Evolutionary conservation across 495 filamentous ascomycete species (phyloP).

Genomic region (Immersiella caudata): DNA sequence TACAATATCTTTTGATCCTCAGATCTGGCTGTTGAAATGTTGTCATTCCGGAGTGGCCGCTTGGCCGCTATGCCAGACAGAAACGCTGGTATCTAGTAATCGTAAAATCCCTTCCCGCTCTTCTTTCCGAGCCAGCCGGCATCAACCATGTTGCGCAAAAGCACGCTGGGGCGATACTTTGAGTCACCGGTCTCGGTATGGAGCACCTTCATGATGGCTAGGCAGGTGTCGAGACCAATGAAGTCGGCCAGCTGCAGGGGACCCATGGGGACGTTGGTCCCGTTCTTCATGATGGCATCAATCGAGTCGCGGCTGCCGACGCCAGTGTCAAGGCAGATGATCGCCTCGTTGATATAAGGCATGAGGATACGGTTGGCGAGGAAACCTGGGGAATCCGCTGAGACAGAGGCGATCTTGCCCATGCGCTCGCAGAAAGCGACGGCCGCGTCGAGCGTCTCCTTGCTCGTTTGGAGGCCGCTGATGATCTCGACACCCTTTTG

Average conservation of each 20-base stretch:
- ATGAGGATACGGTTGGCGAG: conserved; percentile 96
- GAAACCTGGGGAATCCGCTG: conserved; percentile 90
- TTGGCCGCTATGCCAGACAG: conserved; percentile 5
- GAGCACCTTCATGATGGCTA: conserved; percentile 96
- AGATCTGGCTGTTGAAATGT: neutral
- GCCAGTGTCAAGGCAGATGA: conserved; percentile 94
- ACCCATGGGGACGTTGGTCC: conserved; percentile 98
- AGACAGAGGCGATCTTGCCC: conserved; percentile 88
- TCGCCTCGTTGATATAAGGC: conserved; percentile 99
- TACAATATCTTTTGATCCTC: neutral
- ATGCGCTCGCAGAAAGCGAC: conserved; percentile 84
- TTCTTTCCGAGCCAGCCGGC: conserved; percentile 99
- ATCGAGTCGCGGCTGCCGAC: conserved; percentile 87
- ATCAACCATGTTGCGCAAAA: conserved; percentile 93
- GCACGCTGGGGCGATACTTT: conserved; percentile 87
- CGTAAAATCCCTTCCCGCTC: conserved; percentile 94
- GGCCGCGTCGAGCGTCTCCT: conserved; percentile 78
- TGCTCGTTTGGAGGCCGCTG: conserved; percentile 84
- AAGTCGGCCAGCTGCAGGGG: conserved; percentile 94
- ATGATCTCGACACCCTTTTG: conserved; percentile 99
- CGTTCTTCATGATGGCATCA: conserved; percentile 98
- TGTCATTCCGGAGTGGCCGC: neutral
- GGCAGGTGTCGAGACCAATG: conserved; percentile 94
- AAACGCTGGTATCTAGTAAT: conserved; percentile 56
- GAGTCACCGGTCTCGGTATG: conserved; percentile 89